phyloP scores from a whole-genome alignment of 2,329 filamentous ascomycete species.

The Xylariomycetidae sp. region DNA sequence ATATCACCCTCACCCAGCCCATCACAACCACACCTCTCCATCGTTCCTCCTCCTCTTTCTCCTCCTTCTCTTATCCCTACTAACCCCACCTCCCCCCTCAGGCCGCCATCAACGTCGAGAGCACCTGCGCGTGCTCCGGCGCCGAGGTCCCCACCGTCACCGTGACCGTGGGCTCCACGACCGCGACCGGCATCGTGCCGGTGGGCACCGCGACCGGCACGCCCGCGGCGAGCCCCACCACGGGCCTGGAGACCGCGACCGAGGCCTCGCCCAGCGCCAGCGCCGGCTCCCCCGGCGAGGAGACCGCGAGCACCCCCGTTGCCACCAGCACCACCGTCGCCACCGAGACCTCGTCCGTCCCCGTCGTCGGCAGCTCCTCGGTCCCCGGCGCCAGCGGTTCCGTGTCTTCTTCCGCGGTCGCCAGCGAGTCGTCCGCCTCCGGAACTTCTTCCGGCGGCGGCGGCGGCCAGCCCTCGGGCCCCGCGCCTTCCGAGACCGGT shows the following conservation, averaged over 20 bases:
- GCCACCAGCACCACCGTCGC: background rate
- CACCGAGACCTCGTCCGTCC: background rate
- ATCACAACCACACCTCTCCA: background rate
- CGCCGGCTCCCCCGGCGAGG: no score
- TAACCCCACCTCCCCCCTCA: background rate
- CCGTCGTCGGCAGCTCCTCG: background rate
- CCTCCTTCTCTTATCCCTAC: background rate
- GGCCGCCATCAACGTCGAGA: background rate
- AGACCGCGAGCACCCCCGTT: no score
- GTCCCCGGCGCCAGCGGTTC: background rate
- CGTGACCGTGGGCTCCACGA: no score
- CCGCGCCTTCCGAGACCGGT: background rate
- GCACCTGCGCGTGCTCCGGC: background rate
- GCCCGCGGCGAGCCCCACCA: no score
- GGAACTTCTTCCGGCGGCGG: background rate
- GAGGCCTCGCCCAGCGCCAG: no score
- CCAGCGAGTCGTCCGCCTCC: background rate
- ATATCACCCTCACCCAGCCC: background rate
- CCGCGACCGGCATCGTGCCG: no score
- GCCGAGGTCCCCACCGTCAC: background rate
- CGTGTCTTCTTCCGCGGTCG: no score
- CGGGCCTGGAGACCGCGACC: no score
- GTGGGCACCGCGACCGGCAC: no score
- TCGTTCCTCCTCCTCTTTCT: background rate
- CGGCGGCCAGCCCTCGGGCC: background rate